phyloP scores from a whole-genome alignment of 805 yeast genomes.

The Debaryomyces maramus region DNA sequence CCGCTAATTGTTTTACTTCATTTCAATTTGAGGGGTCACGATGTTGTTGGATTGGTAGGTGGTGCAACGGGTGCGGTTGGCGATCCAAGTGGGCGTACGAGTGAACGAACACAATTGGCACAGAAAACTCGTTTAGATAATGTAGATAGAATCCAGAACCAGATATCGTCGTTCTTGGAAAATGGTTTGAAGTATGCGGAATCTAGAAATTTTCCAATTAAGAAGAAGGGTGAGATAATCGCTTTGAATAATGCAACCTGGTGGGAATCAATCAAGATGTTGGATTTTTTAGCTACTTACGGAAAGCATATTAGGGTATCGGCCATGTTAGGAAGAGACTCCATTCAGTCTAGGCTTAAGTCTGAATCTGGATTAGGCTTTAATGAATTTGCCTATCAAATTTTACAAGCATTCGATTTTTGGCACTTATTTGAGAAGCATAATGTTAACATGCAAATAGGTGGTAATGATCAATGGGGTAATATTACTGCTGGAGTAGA shows the following conservation, averaged over 20 bases:
- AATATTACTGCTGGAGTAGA: slow-evolving; percentile 96
- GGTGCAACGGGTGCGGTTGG: slow-evolving; percentile 97
- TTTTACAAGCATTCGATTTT: slow-evolving; percentile 91
- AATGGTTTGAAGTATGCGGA: slow-evolving; percentile 64
- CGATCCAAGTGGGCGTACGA: slow-evolving; percentile 89
- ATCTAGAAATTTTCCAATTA: slow-evolving; percentile 42
- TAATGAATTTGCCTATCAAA: slow-evolving; percentile 91
- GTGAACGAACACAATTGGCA: slow-evolving; percentile 69
- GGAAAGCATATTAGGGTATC: slow-evolving; percentile 81
- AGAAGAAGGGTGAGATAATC: slow-evolving; percentile 37
- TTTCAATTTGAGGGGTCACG: slow-evolving; percentile 81
- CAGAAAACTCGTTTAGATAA: slow-evolving; percentile 53
- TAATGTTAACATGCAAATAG: slow-evolving; percentile 74
- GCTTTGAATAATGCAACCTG: slow-evolving; percentile 71
- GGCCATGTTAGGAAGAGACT: slow-evolving; percentile 86
- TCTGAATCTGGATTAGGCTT: slow-evolving; percentile 81
- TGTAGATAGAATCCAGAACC: slow-evolving; percentile 57
- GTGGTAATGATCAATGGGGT: slow-evolving; percentile 99
- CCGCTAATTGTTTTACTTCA: slow-evolving; percentile 86
- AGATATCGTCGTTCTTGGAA: slow-evolving; percentile 59
- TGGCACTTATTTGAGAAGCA: slow-evolving; percentile 67
- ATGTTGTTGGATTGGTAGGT: slow-evolving; percentile 80
- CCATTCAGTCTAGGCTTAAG: slow-evolving; percentile 71
- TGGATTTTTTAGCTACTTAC: slow-evolving; percentile 72
- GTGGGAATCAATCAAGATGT: slow-evolving; percentile 79